Evolutionary conservation across 495 filamentous ascomycete species (phyloP).

Genomic region (Halenospora varia): DNA sequence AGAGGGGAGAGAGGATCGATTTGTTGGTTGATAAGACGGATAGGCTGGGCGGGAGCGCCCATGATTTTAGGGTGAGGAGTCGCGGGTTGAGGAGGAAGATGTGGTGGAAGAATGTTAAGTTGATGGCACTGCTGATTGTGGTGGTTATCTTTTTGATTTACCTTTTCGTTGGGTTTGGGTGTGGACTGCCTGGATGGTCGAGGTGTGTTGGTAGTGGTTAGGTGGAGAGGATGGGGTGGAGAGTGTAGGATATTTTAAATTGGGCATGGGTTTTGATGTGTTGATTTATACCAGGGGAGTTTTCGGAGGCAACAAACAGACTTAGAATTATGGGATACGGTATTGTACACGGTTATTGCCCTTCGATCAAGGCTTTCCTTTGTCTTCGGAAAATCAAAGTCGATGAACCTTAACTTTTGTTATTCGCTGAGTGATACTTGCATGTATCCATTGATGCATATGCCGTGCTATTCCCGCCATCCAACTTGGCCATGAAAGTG

Average conservation of each 20-base stretch:
- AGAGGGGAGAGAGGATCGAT: conserved; percentile 93
- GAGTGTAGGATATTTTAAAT: background rate
- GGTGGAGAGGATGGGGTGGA: background rate
- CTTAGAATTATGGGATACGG: background rate
- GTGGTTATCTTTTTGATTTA: conserved; percentile 85
- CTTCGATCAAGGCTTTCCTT: background rate
- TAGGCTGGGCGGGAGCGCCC: conserved; percentile 74
- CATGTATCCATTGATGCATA: background rate
- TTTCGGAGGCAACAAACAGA: background rate
- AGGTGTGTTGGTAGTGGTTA: conserved; percentile 38
- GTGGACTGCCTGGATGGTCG: conserved; percentile 62
- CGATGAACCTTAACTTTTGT: background rate
- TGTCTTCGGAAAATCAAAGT: background rate
- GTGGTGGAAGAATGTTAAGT: conserved; percentile 99
- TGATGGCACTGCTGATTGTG: conserved; percentile 80
- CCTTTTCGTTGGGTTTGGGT: conserved; percentile 69
- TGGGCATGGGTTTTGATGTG: background rate
- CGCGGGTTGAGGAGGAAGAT: conserved; percentile 81
- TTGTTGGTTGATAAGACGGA: conserved; percentile 97
- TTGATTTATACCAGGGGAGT: background rate
- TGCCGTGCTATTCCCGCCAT: too few relatives aligned
- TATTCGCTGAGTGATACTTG: background rate
- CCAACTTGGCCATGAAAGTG: too few relatives aligned
- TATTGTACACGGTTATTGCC: background rate
- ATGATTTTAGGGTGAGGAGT: conserved; percentile 85